A percentile compares a stretch with the other conserved stretches of the same genome.
phyloP scores from a whole-genome alignment of 1,284 basidiomycete species.

The Microbotryum saponariae region DNA sequence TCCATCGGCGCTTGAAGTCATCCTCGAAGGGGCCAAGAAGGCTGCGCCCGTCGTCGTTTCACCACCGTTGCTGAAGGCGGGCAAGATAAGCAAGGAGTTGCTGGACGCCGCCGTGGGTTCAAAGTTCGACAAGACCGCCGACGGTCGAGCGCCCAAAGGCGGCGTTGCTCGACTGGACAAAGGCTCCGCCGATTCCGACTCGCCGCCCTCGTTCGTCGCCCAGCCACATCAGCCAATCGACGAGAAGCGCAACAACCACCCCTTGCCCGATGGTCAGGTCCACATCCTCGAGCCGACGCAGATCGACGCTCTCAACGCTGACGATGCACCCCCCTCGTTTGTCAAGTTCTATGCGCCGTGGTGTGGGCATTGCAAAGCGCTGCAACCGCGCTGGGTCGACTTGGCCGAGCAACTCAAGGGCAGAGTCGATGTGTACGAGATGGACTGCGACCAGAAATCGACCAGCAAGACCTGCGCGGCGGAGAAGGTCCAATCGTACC shows the following conservation, averaged over 20 bases:
- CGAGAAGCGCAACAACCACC: constrained; percentile 3
- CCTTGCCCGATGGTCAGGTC: constrained; percentile 26
- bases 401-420: constrained; percentile 61
- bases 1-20: not conserved
- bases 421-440: constrained; percentile 66
- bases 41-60: not conserved
- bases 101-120: too few relatives aligned
- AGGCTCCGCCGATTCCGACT: too few relatives aligned
- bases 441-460: constrained; percentile 64
- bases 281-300: constrained; percentile 13
- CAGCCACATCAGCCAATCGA: too few relatives aligned
- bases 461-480: constrained; percentile 57
- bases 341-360: constrained; percentile 89
- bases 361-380: constrained; percentile 61
- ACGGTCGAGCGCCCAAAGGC: too few relatives aligned
- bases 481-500: constrained; percentile 66
- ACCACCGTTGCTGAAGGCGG: not conserved
- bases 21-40: constrained; percentile 4
- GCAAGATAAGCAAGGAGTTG: too few relatives aligned
- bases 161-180: too few relatives aligned
- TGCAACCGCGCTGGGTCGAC: constrained; percentile 58
- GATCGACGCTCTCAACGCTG: constrained; percentile 12
- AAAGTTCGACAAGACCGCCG: too few relatives aligned
- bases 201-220: too few relatives aligned
- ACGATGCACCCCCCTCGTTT: constrained; percentile 56